Conservation (phyloP, 306 rosid species). For the Cucumis cinereus region DNA sequence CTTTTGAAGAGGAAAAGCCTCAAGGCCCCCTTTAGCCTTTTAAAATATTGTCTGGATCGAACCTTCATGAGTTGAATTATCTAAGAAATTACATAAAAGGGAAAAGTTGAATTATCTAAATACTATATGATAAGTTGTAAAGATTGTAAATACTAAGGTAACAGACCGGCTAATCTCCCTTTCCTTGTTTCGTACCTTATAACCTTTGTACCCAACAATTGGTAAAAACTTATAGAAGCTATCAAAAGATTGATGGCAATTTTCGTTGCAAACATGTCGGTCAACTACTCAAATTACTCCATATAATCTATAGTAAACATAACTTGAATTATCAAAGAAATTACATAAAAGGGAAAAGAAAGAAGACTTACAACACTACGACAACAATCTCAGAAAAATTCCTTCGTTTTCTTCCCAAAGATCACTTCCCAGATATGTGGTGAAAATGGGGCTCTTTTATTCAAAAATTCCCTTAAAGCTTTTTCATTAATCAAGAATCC, state of each 20-base stretch:
- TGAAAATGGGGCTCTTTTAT: conserved; percentile 52
- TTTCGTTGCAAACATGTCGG: not conserved
- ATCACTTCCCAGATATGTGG: conserved; percentile 60
- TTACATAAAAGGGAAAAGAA: not conserved
- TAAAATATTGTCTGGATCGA: no score
- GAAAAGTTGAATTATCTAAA: no score
- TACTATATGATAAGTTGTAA: not conserved
- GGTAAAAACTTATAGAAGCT: not conserved
- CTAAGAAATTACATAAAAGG: not conserved
- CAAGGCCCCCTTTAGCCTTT: no score
- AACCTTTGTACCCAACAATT: not conserved
- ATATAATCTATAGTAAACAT: not conserved
- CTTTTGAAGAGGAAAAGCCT: no score
- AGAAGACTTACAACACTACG: conserved; percentile 8
- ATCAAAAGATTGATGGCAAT: not conserved
- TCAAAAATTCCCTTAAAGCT: conserved; percentile 53
- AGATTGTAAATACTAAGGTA: not conserved
- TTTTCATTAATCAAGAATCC: conserved; percentile 61
- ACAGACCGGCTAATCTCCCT: not conserved
- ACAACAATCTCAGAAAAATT: conserved; percentile 28
- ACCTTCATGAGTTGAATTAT: not conserved
- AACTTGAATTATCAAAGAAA: not conserved
- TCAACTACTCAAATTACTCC: not conserved
- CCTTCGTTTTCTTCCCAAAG: conserved; percentile 47
- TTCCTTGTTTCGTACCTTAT: not conserved